Evolutionary conservation across 345 rosid genomes (phyloP), one percentile per base, ranked within the genome.

Genomic region (Noccaea bulbosa): DNA sequence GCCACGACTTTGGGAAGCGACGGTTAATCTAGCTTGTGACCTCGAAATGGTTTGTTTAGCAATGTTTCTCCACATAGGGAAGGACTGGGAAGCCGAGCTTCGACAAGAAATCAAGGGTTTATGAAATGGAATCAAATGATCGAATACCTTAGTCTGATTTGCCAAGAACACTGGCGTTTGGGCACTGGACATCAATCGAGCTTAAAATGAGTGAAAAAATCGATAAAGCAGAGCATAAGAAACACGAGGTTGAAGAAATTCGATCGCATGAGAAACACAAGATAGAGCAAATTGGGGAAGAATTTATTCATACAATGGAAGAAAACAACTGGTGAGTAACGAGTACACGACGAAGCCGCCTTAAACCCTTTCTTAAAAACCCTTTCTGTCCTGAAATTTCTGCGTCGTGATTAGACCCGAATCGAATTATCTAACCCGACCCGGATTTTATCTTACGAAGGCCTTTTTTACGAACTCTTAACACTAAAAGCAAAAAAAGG

Each of bases 51-150:
- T 82, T 74, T 63, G 88, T 57, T 74, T 84, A 71, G 91, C 88
- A 17, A 67, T 52, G 84, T 79, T 87, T 80, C 89, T 85, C 96
- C 93, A 90, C 97, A 90, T 90, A 72, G 77, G 81, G 68, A 78
- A 69, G 74, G 86, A 73, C 62, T 78, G 30, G 9, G 53, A 40
- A 11, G 38, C 70, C 4, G 72, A 67, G 77, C 55, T 60, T 22
- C 34, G 74, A 67, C 15, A 33, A 51, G 11, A 65, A 33, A 74
- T 41, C n/a, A 56, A 20, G 44, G 85, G 72, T 53, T 69, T 77
- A 59, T 53, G 71, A 58, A 74, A 65, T 37, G 70, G 40, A 69
- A 73, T 37, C 52, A 74, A 77, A 44, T 65, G 73, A 73, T 85
- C 76, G 7, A 76, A 69, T 14, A 62, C 67, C 12, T 65, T 62